Conservation (phyloP, 768 basidiomycete genomes). For the Panellus pusillus region DNA sequence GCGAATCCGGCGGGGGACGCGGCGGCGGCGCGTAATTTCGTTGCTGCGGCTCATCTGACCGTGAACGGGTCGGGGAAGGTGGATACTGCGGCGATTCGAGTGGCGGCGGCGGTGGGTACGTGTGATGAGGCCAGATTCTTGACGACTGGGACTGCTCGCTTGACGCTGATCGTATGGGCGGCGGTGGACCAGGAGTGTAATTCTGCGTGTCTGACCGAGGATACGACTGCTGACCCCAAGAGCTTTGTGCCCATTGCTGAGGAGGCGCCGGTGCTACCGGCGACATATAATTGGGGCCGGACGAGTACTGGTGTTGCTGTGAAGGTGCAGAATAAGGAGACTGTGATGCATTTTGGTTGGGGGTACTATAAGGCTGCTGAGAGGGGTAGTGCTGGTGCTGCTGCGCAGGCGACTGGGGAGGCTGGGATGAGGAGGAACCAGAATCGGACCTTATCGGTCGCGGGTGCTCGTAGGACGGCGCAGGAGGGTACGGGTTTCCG, state of each 20-base stretch:
- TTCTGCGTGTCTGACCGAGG: slow-evolving; percentile 10
- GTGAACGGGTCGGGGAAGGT: slow-evolving; percentile 11
- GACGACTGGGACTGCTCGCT: slow-evolving; percentile 7
- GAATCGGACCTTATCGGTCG: slow-evolving; percentile 21
- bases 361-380: slow-evolving; percentile 15
- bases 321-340: slow-evolving; percentile 7
- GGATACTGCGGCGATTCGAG: slow-evolving; percentile 11
- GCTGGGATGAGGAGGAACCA: slow-evolving; percentile 19
- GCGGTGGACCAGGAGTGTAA: slow-evolving; percentile 8
- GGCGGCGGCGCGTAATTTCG: slow-evolving; percentile 11
- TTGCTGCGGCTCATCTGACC: slow-evolving; percentile 13
- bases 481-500: slow-evolving; percentile 16
- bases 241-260: slow-evolving; percentile 17
- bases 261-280: slow-evolving; percentile 3
- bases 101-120: slow-evolving; percentile 15
- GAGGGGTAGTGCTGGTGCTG: slow-evolving; percentile 13
- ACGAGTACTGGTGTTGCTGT: slow-evolving; percentile 13
- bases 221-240: slow-evolving; percentile 17
- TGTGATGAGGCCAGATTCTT: slow-evolving; percentile 10
- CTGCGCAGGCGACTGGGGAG: slow-evolving; percentile 17
- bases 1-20: slow-evolving; percentile 11
- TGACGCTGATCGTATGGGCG: slow-evolving; percentile 11
- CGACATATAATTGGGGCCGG: slow-evolving; percentile 14
- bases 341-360: slow-evolving; percentile 8
- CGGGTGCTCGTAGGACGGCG: slow-evolving; percentile 15